Evolutionary conservation across 164 flowering plant species (phyloP), one percentile per base, ranked within the genome.

Genomic region (Dillenia turbinata): DNA sequence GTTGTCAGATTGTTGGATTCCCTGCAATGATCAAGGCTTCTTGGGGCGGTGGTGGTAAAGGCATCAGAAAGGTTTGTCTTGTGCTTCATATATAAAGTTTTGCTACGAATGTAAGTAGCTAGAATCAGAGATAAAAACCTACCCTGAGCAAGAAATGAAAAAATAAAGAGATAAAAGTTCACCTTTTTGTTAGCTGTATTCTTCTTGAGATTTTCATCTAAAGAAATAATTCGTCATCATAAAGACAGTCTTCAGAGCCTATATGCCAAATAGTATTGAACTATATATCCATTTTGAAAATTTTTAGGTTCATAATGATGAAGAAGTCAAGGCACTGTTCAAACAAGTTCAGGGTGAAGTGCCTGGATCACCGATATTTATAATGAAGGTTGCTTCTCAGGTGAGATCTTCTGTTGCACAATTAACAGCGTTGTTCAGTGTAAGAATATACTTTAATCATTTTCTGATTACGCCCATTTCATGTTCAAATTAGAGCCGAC

Each of bases 21-120:
- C 99, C 99, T 53, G 99, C 99, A 71, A 95, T 95, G 99, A 95
- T 95, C 64, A 95, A 95, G 76, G 99, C 99, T 63, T 95, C 99
- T 52, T 95, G 99, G 99, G 99, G 98, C 67, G 99, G 99, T 40
- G 99, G 99, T 71, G 99, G 99, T 55, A 95, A 92, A 83, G 99
- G 99, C 68, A 95, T 95, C 64, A 82, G 99, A 83, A 95, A 95
- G 99, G 99, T 95, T 66, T 63, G 81, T 48, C n/a, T 64, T 54
- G 2, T 57, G 40, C 47, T 16, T 56, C 10, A 13, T 16, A 17
- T 6, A 33, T 33, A 33, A 33, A 4, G 7, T 33, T 33, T 33
- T 33, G 40, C 40, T 33, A 7, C 40, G 7, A 33, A 33, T 33
- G 7, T 33, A 33, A 33, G 7, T 33, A 33, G 40, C 40, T 33